Conservation (phyloP, 306 rosid genomes). For the Casuarina equisetifolia region DNA sequence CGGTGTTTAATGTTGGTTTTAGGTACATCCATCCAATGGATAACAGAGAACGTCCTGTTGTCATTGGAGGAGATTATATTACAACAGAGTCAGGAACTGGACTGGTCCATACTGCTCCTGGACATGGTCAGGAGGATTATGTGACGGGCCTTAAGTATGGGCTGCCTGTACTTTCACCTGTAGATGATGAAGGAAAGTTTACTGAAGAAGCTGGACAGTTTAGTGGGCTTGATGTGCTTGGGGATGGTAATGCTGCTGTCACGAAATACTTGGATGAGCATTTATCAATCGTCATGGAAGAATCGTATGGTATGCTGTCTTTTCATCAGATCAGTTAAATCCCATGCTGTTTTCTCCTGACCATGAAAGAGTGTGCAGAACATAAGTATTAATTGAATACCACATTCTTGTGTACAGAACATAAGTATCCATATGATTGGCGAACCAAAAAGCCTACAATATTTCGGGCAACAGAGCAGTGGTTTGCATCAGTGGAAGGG, state of each 20-base stretch:
- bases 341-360: slow-evolving; percentile 5
- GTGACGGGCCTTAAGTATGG: slow-evolving; percentile 92
- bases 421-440: slow-evolving; percentile 99
- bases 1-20: slow-evolving; percentile 29
- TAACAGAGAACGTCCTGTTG: slow-evolving; percentile 73
- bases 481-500: slow-evolving; percentile 99
- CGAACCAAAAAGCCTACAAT: slow-evolving; percentile 93
- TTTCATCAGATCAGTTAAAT: neutral
- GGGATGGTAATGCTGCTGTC: slow-evolving; percentile 82
- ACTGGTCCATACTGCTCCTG: slow-evolving; percentile 98
- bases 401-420: slow-evolving; percentile 56
- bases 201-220: slow-evolving; percentile 96
- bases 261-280: slow-evolving; percentile 79
- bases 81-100: slow-evolving; percentile 97
- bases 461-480: slow-evolving; percentile 98
- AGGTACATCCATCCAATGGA: slow-evolving; percentile 85
- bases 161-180: slow-evolving; percentile 83
- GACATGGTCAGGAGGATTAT: slow-evolving; percentile 98
- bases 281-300: slow-evolving; percentile 81
- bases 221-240: slow-evolving; percentile 92
- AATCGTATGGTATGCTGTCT: slow-evolving; percentile 65
- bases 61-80: slow-evolving; percentile 94
- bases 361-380: neutral
- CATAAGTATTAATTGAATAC: neutral
- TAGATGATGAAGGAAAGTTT: slow-evolving; percentile 84